Conservation (phyloP, 2,329 filamentous ascomycete genomes). For the Dichotomopilus funicola region DNA sequence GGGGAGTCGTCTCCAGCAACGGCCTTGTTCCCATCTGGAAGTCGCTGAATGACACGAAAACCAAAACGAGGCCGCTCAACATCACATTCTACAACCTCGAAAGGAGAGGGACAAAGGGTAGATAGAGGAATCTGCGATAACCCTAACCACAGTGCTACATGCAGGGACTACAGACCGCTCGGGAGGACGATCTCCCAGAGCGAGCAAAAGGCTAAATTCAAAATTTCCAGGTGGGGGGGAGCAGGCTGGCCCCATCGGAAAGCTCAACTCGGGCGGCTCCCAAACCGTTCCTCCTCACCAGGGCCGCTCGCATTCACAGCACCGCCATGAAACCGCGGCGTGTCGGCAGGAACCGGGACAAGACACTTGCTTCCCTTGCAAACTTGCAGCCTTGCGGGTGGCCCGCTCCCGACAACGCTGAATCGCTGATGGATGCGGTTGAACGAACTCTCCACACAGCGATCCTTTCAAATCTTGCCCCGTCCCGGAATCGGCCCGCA, state of each 20-base stretch:
- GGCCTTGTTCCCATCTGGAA: slow-evolving; percentile 2
- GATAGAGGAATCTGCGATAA: too few relatives aligned
- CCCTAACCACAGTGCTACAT: too few relatives aligned
- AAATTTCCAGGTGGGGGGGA: too few relatives aligned
- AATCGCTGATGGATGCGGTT: neutral
- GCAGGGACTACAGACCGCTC: too few relatives aligned
- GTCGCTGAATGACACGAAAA: neutral
- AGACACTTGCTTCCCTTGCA: neutral
- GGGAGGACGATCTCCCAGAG: too few relatives aligned
- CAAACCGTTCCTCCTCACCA: too few relatives aligned
- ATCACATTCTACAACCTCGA: too few relatives aligned
- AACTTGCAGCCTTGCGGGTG: slow-evolving; percentile 2
- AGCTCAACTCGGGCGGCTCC: too few relatives aligned
- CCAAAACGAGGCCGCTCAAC: neutral
- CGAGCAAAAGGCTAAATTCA: too few relatives aligned
- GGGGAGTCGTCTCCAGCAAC: slow-evolving; percentile 1
- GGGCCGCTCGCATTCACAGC: too few relatives aligned
- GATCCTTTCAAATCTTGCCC: slow-evolving; percentile 4
- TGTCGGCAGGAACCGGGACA: slow-evolving; percentile 11
- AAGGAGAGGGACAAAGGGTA: too few relatives aligned
- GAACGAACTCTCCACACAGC: slow-evolving; percentile 3
- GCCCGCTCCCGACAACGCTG: neutral
- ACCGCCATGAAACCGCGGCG: neutral
- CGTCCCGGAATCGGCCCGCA: slow-evolving; percentile 14
- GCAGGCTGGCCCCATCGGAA: too few relatives aligned